A percentile compares a stretch with the other conserved stretches of the same genome.
phyloP scores from a whole-genome alignment of 2,329 filamentous ascomycete genomes.

The Fusarium pseudonygamai region DNA sequence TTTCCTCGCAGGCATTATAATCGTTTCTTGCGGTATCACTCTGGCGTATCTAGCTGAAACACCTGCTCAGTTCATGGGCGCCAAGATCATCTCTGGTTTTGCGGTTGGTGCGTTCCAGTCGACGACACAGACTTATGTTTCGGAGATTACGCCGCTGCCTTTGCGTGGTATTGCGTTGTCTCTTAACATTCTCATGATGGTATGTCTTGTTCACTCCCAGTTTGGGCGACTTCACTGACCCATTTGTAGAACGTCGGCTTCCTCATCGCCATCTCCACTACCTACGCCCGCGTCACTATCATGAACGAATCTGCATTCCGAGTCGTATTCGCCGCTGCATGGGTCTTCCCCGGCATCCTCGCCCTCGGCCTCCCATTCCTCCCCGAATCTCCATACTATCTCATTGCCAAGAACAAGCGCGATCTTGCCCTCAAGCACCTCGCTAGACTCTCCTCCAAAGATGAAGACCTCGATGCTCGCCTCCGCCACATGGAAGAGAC shows the following conservation, averaged over 20 bases:
- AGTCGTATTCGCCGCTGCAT: slow-evolving; percentile 4
- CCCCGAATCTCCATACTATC: slow-evolving; percentile 18
- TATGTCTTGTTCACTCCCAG: neutral
- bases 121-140: slow-evolving; percentile 16
- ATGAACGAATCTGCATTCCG: slow-evolving; percentile 12
- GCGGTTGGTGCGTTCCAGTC: slow-evolving; percentile 11
- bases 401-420: slow-evolving; percentile 11
- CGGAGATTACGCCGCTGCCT: neutral
- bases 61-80: slow-evolving; percentile 14
- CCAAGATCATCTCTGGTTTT: slow-evolving; percentile 15
- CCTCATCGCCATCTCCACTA: neutral
- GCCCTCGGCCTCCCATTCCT: slow-evolving; percentile 17
- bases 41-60: slow-evolving; percentile 3
- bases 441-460: neutral
- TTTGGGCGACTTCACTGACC: no score
- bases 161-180: slow-evolving; percentile 1
- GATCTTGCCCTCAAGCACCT: neutral
- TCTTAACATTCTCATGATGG: slow-evolving; percentile 9
- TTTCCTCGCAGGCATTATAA: neutral
- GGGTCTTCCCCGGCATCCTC: slow-evolving; percentile 10
- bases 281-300: neutral
- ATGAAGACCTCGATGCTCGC: neutral
- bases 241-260: neutral
- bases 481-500: slow-evolving; percentile 1
- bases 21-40: neutral